phyloP scores from a whole-genome alignment of 2,329 filamentous ascomycete genomes.

The Orbilia oligospora region DNA sequence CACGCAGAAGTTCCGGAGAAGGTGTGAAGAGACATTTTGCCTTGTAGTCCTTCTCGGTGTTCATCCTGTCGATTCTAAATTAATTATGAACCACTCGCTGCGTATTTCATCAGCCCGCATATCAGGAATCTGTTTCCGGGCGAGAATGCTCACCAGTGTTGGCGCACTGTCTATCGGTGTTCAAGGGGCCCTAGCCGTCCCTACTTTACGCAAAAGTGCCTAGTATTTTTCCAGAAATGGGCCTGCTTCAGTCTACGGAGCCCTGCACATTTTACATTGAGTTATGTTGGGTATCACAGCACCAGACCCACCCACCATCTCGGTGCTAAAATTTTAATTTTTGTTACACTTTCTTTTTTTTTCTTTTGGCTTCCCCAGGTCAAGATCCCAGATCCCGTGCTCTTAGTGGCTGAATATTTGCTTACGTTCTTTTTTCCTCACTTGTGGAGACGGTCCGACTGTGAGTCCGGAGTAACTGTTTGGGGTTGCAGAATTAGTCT shows the following conservation, averaged over 20 bases:
- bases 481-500: slow-evolving; percentile 36
- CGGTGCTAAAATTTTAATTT: slow-evolving; percentile 54
- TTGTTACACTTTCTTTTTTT: too few relatives aligned
- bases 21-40: slow-evolving; percentile 55
- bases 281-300: slow-evolving; percentile 41
- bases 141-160: slow-evolving; percentile 46
- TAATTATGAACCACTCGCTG: slow-evolving; percentile 39
- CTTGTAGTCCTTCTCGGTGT: slow-evolving; percentile 42
- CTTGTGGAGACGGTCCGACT: slow-evolving; percentile 55
- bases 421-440: slow-evolving; percentile 42
- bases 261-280: slow-evolving; percentile 27
- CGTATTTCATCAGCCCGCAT: slow-evolving; percentile 58
- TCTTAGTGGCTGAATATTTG: slow-evolving; percentile 51
- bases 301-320: slow-evolving; percentile 53
- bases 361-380: slow-evolving; percentile 60
- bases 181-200: slow-evolving; percentile 37
- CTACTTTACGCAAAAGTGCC: slow-evolving; percentile 30
- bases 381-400: slow-evolving; percentile 60
- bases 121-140: slow-evolving; percentile 56
- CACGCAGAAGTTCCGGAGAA: slow-evolving; percentile 57
- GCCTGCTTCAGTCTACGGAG: slow-evolving; percentile 33
- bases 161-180: slow-evolving; percentile 45
- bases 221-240: slow-evolving; percentile 49
- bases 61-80: slow-evolving; percentile 35
- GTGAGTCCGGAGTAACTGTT: slow-evolving; percentile 58